Evolutionary conservation across 495 filamentous ascomycete species (phyloP), one percentile per base, ranked within the genome.

Genomic region (Aspergillus bertholletiae): DNA sequence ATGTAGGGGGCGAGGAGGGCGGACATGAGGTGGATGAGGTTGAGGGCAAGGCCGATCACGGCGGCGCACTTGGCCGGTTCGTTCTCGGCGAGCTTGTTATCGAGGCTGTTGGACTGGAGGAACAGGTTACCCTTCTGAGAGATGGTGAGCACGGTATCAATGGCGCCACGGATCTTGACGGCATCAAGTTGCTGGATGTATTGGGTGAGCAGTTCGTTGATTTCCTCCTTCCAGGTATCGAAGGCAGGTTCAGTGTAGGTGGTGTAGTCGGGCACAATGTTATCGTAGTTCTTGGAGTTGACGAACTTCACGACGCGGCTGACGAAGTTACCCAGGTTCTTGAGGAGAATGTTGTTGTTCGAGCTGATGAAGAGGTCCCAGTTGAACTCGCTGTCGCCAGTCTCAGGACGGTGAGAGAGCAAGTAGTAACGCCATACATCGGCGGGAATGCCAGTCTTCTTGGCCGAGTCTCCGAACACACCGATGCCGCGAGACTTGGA

Each of bases 361-460:
- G 80, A 79, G 8, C 83, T 81, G 41, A 93, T 84, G 70, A 97
- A 97, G 18, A 84, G 78, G 53, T 80, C 82, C 92, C 92, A 96
- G 56, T 90, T 85, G 62, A 96, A 96, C 66, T 96, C 88, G 0
- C 88, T 85, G 64, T 97, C 93, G 13, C 88, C 84, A 22, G 88
- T 90, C 68, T 97, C 93, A 0, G 93, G 93, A 39, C 93, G 86
- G 67, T 88, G 88, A 54, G 88, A 85, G 18, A 97, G 78, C 41
- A 97, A 81, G 76, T 92, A 97, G 71, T 96, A 97, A 35, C 93
- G 80, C 91, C 92, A 97, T 24, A 97, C 89, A 50, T 92, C 88
- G 5, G 90, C 73, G 7, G 86, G 78, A 27, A 98, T 78, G n/a
- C 91, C 91, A 5, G 92, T 97, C 39, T 96, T 86, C 69, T 87